Evolutionary conservation across 179 eudicot species (phyloP), one percentile per base, ranked within the genome.

Genomic region (Beta macrorhiza): DNA sequence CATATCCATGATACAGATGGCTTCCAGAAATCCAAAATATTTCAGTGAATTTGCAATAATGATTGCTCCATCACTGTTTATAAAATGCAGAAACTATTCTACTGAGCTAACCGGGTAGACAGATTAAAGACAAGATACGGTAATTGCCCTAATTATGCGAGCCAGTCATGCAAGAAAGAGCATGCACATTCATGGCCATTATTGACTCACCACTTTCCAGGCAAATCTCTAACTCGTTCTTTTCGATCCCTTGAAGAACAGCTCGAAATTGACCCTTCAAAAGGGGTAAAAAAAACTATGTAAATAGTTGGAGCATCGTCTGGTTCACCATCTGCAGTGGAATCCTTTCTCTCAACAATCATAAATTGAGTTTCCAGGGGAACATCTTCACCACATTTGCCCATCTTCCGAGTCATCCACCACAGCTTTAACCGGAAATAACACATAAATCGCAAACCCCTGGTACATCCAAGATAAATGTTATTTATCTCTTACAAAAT

Each of bases 351-450:
- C 88, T 95, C 99, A 15, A 95, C 86, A 68, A 95, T 86, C 92
- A 95, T 85, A 81, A 95, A 93, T 65, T 95, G 98, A 20, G 99
- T 95, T 84, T 95, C 99, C 42, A 95, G 82, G 51, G 99, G 99
- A 76, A 95, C 84, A 74, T 95, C 98, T 78, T 90, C 88, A 74
- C 98, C 99, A 47, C 87, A 87, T 9, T 88, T 89, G 5, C 98
- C 99, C 93, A 93, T 95, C 71, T 97, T 90, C 75, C 92, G 98
- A 55, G 99, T 95, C 99, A 95, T 93, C 99, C 98, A 93, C 99
- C 99, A 93, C 25, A 95, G 87, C 87, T 95, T 95, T 90, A 95
- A 95, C 6, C 98, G 93, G 86, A 93, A 95, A 77, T 89, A 87
- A 65, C 98, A 95, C 98, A 95, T 87, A 85, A 95, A 93, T 47